phyloP scores from a whole-genome alignment of 176 grass and related monocot genomes.

The Rhynchospora pubera region DNA sequence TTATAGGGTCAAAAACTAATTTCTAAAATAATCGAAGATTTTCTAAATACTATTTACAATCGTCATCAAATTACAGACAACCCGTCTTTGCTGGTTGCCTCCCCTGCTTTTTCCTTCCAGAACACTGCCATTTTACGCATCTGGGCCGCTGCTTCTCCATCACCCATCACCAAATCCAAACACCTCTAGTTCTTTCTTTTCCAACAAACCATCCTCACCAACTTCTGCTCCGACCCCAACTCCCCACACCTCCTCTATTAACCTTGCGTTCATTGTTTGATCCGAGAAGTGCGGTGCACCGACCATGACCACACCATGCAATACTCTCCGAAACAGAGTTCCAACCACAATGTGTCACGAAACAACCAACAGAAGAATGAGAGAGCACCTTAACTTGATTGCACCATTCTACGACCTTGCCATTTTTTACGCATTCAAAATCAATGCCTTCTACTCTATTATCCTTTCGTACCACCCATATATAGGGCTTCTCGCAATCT shows the following conservation, averaged over 20 bases:
- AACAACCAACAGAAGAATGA: conserved; percentile 49
- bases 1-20: background rate
- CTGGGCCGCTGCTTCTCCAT: background rate
- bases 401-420: conserved; percentile 38
- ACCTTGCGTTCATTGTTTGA: conserved; percentile 46
- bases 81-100: conserved; percentile 29
- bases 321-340: conserved; percentile 57
- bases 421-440: conserved; percentile 1
- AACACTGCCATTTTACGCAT: conserved; percentile 11
- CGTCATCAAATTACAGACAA: conserved; percentile 36
- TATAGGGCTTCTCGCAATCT: conserved; percentile 24
- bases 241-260: conserved; percentile 44
- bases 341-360: conserved; percentile 60
- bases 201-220: conserved; percentile 19
- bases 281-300: conserved; percentile 36
- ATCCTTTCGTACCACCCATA: conserved; percentile 44
- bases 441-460: background rate
- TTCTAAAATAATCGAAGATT: background rate
- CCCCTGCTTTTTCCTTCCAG: conserved; percentile 25
- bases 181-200: conserved; percentile 28
- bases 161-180: conserved; percentile 34
- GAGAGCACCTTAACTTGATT: conserved; percentile 38
- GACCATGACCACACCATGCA: conserved; percentile 45
- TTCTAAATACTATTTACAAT: conserved; percentile 27
- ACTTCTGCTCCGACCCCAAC: conserved; percentile 30